Evolutionary conservation across 1,139 yeast genomes (phyloP), one percentile per base, ranked within the genome.

Genomic region (Pichia sp.): DNA sequence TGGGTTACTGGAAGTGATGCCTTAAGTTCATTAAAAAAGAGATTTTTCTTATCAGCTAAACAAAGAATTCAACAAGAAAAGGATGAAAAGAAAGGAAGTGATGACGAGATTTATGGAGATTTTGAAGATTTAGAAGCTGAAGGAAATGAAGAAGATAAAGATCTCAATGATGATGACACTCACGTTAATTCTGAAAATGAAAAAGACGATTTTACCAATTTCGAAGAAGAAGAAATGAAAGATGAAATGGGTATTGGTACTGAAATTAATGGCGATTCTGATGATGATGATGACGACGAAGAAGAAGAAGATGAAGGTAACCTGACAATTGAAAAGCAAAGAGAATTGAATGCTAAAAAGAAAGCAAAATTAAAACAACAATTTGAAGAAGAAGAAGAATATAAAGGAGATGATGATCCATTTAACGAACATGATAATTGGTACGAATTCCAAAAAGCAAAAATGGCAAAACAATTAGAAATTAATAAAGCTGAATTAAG

Each of bases 371-470:
- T 90, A 53, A 81, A 89, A 53, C 73, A 86, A 60, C 97, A 92
- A 64, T 88, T 92, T 61, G 97, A 89, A 63, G 94, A 86, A 58
- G 95, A 86, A 68, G 96, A 87, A 66, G 66, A 62, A 39, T 42
- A 38, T 8, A 50, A 53, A 30, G 56, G 53, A 7, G 86, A 79
- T 11, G 86, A 81, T 52, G 88, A 83, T 55, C 83, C 84, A 27
- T 86, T 83, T 62, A 86, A 85, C 42, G 83, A 80, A 55, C 79
- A 78, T 54, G 97, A 92, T 59, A 89, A 96, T 1, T 94, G 98
- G 98, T 94, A 92, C 65, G 97, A 92, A 64, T 79, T 86, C 66
- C 97, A 94, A 67, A 94, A 94, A 69, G 94, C 95, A 53, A 92
- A 90, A 63, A 90, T 94, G 81, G 92, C 96, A 51, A 90, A 92